Percentiles rank a stretch among this genome's conserved stretches.
Evolutionary conservation across 495 filamentous ascomycete genomes (phyloP).

Genomic region (Neurospora tetrasperma): DNA sequence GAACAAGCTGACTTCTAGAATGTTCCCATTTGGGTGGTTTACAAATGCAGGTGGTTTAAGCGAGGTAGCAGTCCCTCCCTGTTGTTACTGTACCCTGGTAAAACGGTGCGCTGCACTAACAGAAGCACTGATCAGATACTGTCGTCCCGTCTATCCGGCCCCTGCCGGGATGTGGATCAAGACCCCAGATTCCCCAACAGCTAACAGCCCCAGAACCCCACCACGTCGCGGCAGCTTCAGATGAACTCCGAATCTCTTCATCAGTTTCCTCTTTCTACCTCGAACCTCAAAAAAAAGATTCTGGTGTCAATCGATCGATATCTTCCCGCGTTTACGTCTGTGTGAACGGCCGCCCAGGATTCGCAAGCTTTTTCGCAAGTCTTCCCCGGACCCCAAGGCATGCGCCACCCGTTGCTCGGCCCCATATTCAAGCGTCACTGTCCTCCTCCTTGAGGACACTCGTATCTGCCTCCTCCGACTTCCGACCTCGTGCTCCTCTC

Average conservation of each 20-base stretch:
- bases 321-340: not conserved
- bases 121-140: not conserved
- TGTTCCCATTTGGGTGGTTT: not conserved
- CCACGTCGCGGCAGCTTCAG: not conserved
- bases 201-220: not conserved
- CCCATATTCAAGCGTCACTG: not conserved
- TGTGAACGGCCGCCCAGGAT: not conserved
- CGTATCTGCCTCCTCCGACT: not conserved
- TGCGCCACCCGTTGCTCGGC: not conserved
- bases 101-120: not conserved
- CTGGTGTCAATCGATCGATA: not conserved
- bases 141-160: not conserved
- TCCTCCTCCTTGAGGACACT: not conserved
- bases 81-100: not conserved
- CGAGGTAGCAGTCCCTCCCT: not conserved
- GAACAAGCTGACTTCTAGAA: not conserved
- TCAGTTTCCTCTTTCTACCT: not conserved
- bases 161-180: not conserved
- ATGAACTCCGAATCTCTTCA: not conserved
- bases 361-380: not conserved
- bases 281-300: not conserved
- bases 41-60: not conserved
- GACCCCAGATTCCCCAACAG: not conserved
- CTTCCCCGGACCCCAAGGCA: not conserved
- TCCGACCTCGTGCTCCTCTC: not conserved